phyloP scores from a whole-genome alignment of 805 yeast species.

The Hanseniaspora thailandica region DNA sequence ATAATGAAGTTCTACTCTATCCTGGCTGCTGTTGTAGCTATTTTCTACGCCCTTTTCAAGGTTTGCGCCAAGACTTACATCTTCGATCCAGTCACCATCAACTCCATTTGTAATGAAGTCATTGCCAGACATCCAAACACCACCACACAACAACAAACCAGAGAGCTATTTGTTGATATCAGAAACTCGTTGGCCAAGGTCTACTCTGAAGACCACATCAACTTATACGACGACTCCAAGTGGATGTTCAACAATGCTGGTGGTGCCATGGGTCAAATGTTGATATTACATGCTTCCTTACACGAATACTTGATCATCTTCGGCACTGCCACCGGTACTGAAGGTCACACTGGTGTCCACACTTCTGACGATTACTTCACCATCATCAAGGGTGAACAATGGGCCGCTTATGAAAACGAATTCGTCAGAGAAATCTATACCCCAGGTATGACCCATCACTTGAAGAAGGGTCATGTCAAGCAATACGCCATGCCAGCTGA shows the following conservation, averaged over 20 bases:
- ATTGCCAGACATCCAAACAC: slow-evolving; percentile 33
- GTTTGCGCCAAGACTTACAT: slow-evolving; percentile 32
- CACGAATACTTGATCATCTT: slow-evolving; percentile 86
- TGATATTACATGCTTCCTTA: slow-evolving; percentile 86
- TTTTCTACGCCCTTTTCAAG: slow-evolving; percentile 1
- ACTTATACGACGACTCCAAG: slow-evolving; percentile 59
- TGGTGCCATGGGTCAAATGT: slow-evolving; percentile 96
- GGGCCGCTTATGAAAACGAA: slow-evolving; percentile 57
- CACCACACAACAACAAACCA: slow-evolving; percentile 44
- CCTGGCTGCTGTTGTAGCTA: not conserved
- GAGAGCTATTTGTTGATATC: slow-evolving; percentile 51
- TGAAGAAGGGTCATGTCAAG: slow-evolving; percentile 58
- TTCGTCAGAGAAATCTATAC: slow-evolving; percentile 55
- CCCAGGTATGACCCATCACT: slow-evolving; percentile 82
- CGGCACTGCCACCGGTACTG: slow-evolving; percentile 89
- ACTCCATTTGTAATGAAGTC: slow-evolving; percentile 44
- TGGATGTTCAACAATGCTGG: slow-evolving; percentile 98
- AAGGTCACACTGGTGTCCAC: slow-evolving; percentile 92
- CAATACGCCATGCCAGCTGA: slow-evolving; percentile 81
- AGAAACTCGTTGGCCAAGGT: slow-evolving; percentile 44
- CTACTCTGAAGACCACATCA: slow-evolving; percentile 65
- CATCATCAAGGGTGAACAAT: slow-evolving; percentile 68
- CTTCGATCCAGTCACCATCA: slow-evolving; percentile 57
- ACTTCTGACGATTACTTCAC: slow-evolving; percentile 97
- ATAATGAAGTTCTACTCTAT: not conserved